These are phyloP conservation scores for Geranium incanum DNA, from an alignment of 441 rosid genomes.

Conservation along the genomic window DNA sequence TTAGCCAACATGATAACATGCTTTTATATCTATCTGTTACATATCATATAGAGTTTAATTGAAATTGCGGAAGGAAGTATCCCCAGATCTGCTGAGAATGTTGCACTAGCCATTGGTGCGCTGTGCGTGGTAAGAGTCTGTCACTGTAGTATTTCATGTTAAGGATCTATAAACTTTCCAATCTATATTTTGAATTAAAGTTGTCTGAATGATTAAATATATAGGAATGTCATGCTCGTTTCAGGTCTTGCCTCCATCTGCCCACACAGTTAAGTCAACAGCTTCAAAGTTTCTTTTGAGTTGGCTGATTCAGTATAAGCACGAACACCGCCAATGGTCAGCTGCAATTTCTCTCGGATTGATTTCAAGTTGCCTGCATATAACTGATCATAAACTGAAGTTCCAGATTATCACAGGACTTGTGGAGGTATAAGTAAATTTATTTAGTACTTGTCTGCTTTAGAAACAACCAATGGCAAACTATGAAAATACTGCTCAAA, in stretches of 20 bases:
- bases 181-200: neutral
- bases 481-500: neutral
- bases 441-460: constrained; percentile 15
- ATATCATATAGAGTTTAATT: constrained; percentile 47
- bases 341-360: constrained; percentile 90
- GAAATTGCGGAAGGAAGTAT: constrained; percentile 63
- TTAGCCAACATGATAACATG: constrained; percentile 5
- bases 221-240: constrained; percentile 23
- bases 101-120: constrained; percentile 81
- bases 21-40: constrained; percentile 10
- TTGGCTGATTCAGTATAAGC: constrained; percentile 77
- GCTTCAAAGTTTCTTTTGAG: constrained; percentile 74
- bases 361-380: constrained; percentile 63
- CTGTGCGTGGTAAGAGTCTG: constrained; percentile 54
- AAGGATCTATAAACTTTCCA: constrained; percentile 1
- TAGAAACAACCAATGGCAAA: neutral
- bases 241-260: constrained; percentile 83
- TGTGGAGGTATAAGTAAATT: constrained; percentile 49
- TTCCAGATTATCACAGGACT: constrained; percentile 62
- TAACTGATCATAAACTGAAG: constrained; percentile 77
- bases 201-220: neutral
- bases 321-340: constrained; percentile 92
- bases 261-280: constrained; percentile 58
- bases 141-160: constrained; percentile 17
- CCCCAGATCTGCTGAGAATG: constrained; percentile 83